Evolutionary conservation across 2,329 filamentous ascomycete species (phyloP).

Genomic region (Fusarium coffeatum): DNA sequence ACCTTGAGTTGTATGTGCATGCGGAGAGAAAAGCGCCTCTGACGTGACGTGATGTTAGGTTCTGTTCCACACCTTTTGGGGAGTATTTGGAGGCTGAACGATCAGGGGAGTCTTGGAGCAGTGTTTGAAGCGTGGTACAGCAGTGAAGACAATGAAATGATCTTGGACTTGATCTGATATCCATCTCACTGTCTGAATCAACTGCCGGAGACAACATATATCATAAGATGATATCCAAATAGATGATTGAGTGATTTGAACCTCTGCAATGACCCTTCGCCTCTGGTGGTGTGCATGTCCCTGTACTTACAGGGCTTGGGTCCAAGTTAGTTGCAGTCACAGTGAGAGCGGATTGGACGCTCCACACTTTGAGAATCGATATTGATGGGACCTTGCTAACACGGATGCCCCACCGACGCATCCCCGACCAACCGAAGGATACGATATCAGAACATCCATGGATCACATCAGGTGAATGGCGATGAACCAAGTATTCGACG

Average conservation of each 20-base stretch:
- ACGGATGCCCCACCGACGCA: conserved; percentile 36
- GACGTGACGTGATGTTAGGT: conserved; percentile 32
- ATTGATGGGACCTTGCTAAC: conserved; percentile 25
- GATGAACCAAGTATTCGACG: conserved; percentile 9
- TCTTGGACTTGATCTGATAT: background rate
- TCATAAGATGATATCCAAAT: background rate
- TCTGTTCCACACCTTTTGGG: conserved; percentile 9
- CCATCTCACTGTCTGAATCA: background rate
- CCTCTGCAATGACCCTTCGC: background rate
- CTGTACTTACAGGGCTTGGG: conserved; percentile 43
- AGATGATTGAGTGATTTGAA: background rate
- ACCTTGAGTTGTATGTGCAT: conserved; percentile 9
- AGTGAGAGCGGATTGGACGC: conserved; percentile 48
- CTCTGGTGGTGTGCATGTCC: conserved; percentile 35
- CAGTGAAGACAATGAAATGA: background rate
- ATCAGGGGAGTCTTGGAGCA: background rate
- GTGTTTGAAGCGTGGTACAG: background rate
- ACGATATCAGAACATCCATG: conserved; percentile 40
- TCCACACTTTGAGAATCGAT: conserved; percentile 38
- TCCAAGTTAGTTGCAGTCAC: conserved; percentile 39
- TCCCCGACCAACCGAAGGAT: conserved; percentile 42
- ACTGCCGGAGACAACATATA: background rate
- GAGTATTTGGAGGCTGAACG: background rate
- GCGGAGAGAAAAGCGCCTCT: conserved; percentile 33
- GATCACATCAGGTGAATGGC: conserved; percentile 42